Conservation (phyloP, 163 green algal genomes). For the Chloromonas sp. region DNA sequence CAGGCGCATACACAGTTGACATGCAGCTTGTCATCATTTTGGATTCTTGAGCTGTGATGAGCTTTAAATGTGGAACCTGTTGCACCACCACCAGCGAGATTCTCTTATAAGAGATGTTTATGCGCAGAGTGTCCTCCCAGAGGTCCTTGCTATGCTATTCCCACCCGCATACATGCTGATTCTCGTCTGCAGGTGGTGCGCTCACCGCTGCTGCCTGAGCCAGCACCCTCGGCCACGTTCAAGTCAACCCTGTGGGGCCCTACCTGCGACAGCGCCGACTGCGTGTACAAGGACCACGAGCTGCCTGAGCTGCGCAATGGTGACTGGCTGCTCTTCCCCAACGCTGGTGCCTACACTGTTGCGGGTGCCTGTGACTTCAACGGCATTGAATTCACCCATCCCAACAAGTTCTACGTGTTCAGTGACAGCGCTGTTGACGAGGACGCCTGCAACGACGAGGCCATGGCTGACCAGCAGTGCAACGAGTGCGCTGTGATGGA, state of each 20-base stretch:
- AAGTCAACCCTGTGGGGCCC: constrained; percentile 90
- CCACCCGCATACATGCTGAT: neutral
- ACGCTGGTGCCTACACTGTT: constrained; percentile 91
- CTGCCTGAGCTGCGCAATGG: constrained; percentile 82
- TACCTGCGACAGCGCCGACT: constrained; percentile 94
- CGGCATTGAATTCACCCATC: constrained; percentile 51
- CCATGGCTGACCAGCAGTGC: too few species aligned
- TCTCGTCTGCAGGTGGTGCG: constrained; percentile 23
- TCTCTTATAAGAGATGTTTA: neutral
- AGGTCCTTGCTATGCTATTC: neutral
- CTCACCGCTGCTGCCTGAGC: constrained; percentile 35
- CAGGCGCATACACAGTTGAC: neutral
- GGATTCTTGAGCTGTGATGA: too few species aligned
- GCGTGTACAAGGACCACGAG: constrained; percentile 51
- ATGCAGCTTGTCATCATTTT: neutral
- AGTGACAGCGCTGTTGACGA: constrained; percentile 14
- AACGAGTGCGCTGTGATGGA: too few species aligned
- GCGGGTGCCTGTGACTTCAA: constrained; percentile 87
- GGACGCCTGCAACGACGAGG: neutral
- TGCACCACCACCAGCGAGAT: neutral
- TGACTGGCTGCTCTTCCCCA: constrained; percentile 92
- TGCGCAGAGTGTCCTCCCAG: neutral
- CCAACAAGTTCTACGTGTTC: constrained; percentile 31
- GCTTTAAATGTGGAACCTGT: too few species aligned
- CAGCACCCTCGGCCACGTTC: constrained; percentile 20